A percentile compares a stretch with the other conserved stretches of the same genome.
These are phyloP conservation scores for Curvularia spicifera DNA, from an alignment of 2,329 filamentous ascomycete genomes.

Conservation along the genomic window DNA sequence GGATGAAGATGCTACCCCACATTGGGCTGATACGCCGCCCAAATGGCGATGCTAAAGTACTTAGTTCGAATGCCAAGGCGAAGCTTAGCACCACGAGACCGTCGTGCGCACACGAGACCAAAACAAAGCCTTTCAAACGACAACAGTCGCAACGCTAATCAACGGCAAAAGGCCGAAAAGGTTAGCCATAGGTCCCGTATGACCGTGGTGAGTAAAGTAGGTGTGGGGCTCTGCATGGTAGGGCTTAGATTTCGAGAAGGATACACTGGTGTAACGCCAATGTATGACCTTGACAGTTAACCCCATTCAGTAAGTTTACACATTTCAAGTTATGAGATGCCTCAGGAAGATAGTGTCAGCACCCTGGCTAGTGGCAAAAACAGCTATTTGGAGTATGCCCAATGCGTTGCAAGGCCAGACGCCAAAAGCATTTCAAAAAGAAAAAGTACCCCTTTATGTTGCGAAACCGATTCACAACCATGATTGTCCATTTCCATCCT, in stretches of 20 bases:
- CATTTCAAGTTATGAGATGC: not conserved
- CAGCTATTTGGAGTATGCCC: not conserved
- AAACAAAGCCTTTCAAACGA: conserved; percentile 1
- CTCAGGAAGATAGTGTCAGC: not conserved
- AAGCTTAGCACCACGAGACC: conserved; percentile 11
- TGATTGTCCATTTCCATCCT: not conserved
- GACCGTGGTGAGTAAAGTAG: not conserved
- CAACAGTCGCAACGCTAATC: not conserved
- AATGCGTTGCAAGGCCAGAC: not conserved
- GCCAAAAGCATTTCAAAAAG: conserved; percentile 5
- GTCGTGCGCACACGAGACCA: conserved; percentile 9
- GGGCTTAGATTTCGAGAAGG: not conserved
- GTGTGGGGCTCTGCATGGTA: not conserved
- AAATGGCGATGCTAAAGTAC: not conserved
- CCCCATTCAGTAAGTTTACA: not conserved
- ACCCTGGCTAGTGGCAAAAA: not conserved
- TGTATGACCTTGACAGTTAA: not conserved
- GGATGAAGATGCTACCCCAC: not conserved
- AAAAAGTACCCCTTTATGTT: not conserved
- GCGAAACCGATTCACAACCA: not conserved
- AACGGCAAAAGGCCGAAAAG: not conserved
- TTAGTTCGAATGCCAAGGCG: conserved; percentile 1
- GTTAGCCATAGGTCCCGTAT: not conserved
- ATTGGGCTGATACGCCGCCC: not conserved
- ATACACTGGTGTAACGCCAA: not conserved